Conservation (phyloP, 164 flowering plant species). For the Berberis thunbergii region DNA sequence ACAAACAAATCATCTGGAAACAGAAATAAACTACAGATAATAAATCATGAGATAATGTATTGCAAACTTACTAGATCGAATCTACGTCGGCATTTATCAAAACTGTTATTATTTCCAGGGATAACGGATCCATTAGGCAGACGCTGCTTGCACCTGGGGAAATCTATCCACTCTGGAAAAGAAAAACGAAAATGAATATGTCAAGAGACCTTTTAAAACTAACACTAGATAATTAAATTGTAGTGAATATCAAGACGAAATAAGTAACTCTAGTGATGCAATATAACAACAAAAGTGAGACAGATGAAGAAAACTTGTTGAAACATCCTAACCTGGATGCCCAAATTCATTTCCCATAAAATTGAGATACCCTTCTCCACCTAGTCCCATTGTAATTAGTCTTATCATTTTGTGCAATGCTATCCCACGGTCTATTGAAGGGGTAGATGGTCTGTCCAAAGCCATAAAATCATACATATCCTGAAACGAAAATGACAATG, state of each 20-base stretch:
- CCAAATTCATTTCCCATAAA: slow-evolving; percentile 99
- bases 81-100: slow-evolving; percentile 91
- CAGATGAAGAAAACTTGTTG: neutral
- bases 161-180: slow-evolving; percentile 89
- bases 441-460: slow-evolving; percentile 82
- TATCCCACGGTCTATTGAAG: slow-evolving; percentile 86
- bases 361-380: slow-evolving; percentile 98
- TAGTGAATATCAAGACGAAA: no score
- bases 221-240: no score
- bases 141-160: slow-evolving; percentile 77
- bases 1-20: no score
- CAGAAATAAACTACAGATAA: neutral
- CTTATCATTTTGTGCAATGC: slow-evolving; percentile 99
- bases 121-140: slow-evolving; percentile 73
- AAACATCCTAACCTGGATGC: slow-evolving; percentile 68
- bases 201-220: neutral
- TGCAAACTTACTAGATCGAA: slow-evolving; percentile 79
- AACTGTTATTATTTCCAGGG: slow-evolving; percentile 74
- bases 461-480: slow-evolving; percentile 99
- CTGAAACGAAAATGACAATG: slow-evolving; percentile 28
- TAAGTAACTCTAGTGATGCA: neutral
- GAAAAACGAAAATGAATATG: neutral
- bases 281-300: neutral
- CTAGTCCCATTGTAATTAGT: slow-evolving; percentile 93
- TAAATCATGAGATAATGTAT: neutral